phyloP scores from a whole-genome alignment of 2,329 filamentous ascomycete genomes.

The Coniochaeta pulveracea region DNA sequence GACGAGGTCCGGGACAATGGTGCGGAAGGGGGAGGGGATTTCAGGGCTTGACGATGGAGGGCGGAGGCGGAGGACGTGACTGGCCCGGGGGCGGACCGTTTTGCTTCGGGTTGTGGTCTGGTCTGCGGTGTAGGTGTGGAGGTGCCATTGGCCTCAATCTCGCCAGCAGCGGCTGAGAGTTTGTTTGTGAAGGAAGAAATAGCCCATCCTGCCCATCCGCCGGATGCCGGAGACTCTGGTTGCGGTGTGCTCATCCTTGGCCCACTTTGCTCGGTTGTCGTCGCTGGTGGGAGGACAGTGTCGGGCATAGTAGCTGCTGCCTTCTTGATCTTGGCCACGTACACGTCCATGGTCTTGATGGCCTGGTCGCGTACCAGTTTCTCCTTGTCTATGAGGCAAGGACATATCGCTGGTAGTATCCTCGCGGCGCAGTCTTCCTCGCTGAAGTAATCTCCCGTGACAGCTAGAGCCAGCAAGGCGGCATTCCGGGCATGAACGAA shows the following conservation, averaged over 20 bases:
- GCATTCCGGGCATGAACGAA: conserved; percentile 93
- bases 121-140: conserved; percentile 28
- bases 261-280: conserved; percentile 32
- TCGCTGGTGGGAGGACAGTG: conserved; percentile 58
- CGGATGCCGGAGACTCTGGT: conserved; percentile 34
- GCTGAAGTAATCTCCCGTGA: conserved; percentile 74
- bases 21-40: conserved; percentile 33
- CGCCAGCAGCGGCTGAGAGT: conserved; percentile 68
- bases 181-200: conserved; percentile 99
- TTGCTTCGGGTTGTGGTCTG: conserved; percentile 18
- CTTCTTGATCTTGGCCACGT: conserved; percentile 73
- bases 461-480: conserved; percentile 71
- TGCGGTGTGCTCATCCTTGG: conserved; percentile 76
- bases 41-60: conserved; percentile 49
- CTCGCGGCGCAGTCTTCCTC: conserved; percentile 83
- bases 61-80: conserved; percentile 42
- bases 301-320: conserved; percentile 70
- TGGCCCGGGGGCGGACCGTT: conserved; percentile 16
- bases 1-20: conserved; percentile 36
- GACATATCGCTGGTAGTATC: conserved; percentile 74
- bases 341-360: conserved; percentile 78
- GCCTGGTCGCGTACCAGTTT: conserved; percentile 90
- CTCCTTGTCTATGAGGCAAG: conserved; percentile 84
- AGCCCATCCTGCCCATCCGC: conserved; percentile 87
- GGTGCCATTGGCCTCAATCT: conserved; percentile 56